Evolutionary conservation across 495 filamentous ascomycete genomes (phyloP).

Genomic region (Aspergillus egyptiacus): DNA sequence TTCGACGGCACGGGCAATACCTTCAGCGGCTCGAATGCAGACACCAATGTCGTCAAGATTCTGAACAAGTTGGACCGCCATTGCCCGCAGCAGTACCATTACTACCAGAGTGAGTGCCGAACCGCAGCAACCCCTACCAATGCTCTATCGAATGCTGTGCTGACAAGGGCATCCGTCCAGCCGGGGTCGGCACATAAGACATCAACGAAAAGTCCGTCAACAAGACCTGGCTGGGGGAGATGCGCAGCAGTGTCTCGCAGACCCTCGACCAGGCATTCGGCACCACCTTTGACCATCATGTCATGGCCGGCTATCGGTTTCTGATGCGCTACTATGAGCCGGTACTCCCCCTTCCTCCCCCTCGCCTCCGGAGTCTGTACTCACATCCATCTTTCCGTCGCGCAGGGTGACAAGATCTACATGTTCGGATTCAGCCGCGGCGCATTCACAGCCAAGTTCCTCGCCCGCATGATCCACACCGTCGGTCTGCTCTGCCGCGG

Average conservation of each 20-base stretch:
- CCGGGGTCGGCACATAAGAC: constrained; percentile 1
- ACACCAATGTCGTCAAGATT: constrained; percentile 43
- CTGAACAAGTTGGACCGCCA: constrained; percentile 29
- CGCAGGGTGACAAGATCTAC: constrained; percentile 64
- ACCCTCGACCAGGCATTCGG: constrained; percentile 59
- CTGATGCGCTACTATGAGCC: constrained; percentile 49
- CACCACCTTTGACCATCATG: constrained; percentile 68
- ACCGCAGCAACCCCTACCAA: constrained; percentile 41
- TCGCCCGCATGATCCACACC: constrained; percentile 82
- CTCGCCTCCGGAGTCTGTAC: not conserved
- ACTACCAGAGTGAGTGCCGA: constrained; percentile 45
- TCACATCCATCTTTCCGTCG: not conserved
- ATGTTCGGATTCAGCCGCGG: constrained; percentile 84
- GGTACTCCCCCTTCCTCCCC: not conserved
- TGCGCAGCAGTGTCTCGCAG: constrained; percentile 26
- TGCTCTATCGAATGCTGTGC: too few relatives aligned
- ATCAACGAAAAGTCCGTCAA: not conserved
- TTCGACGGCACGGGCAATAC: constrained; percentile 44
- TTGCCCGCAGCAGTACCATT: constrained; percentile 11
- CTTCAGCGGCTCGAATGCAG: constrained; percentile 31
- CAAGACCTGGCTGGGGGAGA: not conserved
- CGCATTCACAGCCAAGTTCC: constrained; percentile 80
- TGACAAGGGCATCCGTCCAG: too few relatives aligned
- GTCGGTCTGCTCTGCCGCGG: constrained; percentile 72
- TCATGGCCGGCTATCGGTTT: constrained; percentile 74